Conservation (phyloP, 2,329 filamentous ascomycete species). For the Colletotrichum nymphaeae region DNA sequence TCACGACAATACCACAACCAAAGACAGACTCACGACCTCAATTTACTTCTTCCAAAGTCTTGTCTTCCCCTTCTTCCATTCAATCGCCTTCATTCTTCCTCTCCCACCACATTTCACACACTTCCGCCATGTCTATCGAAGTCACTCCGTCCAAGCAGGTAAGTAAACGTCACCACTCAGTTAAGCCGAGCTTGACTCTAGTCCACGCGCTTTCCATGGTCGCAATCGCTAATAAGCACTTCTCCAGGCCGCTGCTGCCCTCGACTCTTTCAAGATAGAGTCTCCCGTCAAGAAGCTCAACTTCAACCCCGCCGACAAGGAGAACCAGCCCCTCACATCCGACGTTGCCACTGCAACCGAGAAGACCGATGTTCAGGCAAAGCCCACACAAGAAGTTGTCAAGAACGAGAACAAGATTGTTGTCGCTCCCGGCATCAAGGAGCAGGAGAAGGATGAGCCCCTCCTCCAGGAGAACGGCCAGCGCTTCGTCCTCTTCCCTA, state of each 20-base stretch:
- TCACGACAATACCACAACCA: slow-evolving; percentile 1
- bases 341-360: slow-evolving; percentile 63
- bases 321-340: slow-evolving; percentile 73
- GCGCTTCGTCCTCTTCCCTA: slow-evolving; percentile 97
- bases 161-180: slow-evolving; percentile 46
- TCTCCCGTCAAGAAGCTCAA: slow-evolving; percentile 91
- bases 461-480: slow-evolving; percentile 95
- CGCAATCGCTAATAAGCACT: slow-evolving; percentile 45
- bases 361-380: slow-evolving; percentile 71
- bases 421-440: slow-evolving; percentile 66
- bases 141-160: slow-evolving; percentile 72
- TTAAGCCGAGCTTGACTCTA: slow-evolving; percentile 7
- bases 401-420: slow-evolving; percentile 56
- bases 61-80: slow-evolving; percentile 31
- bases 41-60: slow-evolving; percentile 31
- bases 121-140: slow-evolving; percentile 77
- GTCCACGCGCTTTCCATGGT: slow-evolving; percentile 7
- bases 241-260: slow-evolving; percentile 82
- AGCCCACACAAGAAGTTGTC: slow-evolving; percentile 62
- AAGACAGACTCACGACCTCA: neutral
- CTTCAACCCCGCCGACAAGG: slow-evolving; percentile 81
- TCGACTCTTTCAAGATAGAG: slow-evolving; percentile 92
- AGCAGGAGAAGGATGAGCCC: slow-evolving; percentile 85
- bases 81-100: slow-evolving; percentile 9
- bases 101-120: neutral